Percentiles rank a stretch among this genome's conserved stretches.
Evolutionary conservation across 1,284 basidiomycete genomes (phyloP).

Genomic region (Sporisorium scitamineum): DNA sequence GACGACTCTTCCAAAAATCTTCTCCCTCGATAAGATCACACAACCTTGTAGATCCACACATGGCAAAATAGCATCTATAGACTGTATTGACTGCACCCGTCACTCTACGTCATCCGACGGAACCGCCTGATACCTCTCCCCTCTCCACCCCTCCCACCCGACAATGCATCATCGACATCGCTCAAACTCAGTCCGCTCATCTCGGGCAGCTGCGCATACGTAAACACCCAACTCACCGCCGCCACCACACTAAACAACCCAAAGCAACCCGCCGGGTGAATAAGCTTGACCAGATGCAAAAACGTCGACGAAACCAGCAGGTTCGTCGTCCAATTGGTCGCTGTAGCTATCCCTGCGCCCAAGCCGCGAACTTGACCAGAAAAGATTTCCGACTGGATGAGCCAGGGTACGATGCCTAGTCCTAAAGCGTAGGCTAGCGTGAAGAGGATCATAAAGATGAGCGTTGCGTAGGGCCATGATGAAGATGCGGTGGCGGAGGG

Average conservation of each 20-base stretch:
- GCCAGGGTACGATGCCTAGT: slow-evolving; percentile 60
- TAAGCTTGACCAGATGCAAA: slow-evolving; percentile 45
- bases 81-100: neutral
- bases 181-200: slow-evolving; percentile 43
- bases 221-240: slow-evolving; percentile 51
- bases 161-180: slow-evolving; percentile 24
- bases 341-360: slow-evolving; percentile 53
- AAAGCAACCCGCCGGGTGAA: slow-evolving; percentile 51
- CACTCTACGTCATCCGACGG: slow-evolving; percentile 12
- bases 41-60: neutral
- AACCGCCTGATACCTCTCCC: slow-evolving; percentile 26
- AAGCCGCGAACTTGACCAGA: slow-evolving; percentile 43
- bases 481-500: slow-evolving; percentile 1
- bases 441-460: slow-evolving; percentile 48
- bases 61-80: neutral
- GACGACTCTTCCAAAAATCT: slow-evolving; percentile 1
- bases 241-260: slow-evolving; percentile 47
- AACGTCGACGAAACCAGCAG: slow-evolving; percentile 49
- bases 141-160: neutral
- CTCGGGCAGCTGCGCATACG: slow-evolving; percentile 55
- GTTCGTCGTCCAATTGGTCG: slow-evolving; percentile 56
- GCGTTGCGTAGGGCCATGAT: slow-evolving; percentile 50
- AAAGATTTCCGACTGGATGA: slow-evolving; percentile 60
- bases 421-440: slow-evolving; percentile 60
- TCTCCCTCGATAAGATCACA: slow-evolving; percentile 14